phyloP scores from a whole-genome alignment of 257 asterid species.

The Przewalskia tangutica region DNA sequence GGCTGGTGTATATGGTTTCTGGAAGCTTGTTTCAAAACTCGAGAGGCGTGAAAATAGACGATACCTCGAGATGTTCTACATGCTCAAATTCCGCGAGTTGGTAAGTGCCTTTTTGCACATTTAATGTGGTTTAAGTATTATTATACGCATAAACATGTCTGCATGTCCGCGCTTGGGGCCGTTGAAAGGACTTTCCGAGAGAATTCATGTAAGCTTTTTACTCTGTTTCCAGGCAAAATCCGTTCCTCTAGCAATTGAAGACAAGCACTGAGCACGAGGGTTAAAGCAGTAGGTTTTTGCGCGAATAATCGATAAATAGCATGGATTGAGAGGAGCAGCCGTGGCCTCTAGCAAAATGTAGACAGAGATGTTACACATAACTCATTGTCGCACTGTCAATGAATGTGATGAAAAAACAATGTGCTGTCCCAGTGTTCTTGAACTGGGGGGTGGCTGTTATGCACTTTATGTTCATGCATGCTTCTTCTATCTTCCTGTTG shows the following conservation, averaged over 20 bases:
- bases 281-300: neutral
- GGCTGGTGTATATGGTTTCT: constrained; percentile 88
- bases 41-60: constrained; percentile 91
- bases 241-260: constrained; percentile 65
- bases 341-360: neutral
- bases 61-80: constrained; percentile 94
- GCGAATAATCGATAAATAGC: neutral
- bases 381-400: neutral
- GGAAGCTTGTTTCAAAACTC: constrained; percentile 83
- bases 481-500: neutral
- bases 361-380: neutral
- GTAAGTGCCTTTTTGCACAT: constrained; percentile 29
- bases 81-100: constrained; percentile 81
- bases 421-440: neutral
- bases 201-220: neutral
- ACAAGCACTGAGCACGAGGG: constrained; percentile 6
- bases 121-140: neutral
- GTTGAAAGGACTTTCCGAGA: neutral
- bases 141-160: neutral
- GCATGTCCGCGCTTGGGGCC: neutral
- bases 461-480: neutral
- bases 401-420: neutral
- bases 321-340: neutral
- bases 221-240: constrained; percentile 47
- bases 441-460: neutral